A percentile compares a stretch with the other conserved stretches of the same genome.
Evolutionary conservation across 1,139 yeast genomes (phyloP).

Genomic region (Yarrowia galli): DNA sequence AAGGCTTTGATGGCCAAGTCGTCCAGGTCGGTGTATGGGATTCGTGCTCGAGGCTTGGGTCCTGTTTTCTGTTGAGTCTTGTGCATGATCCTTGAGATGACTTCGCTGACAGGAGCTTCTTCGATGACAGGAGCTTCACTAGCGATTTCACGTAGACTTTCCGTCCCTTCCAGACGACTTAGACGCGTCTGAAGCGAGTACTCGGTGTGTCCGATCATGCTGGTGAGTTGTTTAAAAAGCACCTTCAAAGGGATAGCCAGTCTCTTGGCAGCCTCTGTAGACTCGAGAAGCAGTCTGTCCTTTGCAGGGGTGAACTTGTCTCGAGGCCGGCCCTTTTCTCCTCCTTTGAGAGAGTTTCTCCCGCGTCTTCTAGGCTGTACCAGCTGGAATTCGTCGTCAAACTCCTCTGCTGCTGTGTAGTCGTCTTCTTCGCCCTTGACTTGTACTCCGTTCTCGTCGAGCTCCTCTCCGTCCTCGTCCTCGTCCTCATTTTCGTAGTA

Average conservation of each 20-base stretch:
- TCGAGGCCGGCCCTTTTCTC: neutral
- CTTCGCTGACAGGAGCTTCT: neutral
- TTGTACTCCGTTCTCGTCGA: neutral
- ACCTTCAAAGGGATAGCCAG: constrained; percentile 4
- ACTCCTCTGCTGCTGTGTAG: neutral
- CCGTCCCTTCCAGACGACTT: neutral
- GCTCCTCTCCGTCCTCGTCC: neutral
- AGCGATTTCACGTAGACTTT: neutral
- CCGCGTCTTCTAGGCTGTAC: neutral
- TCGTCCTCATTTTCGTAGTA: neutral
- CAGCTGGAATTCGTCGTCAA: neutral
- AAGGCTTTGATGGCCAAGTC: constrained; percentile 19
- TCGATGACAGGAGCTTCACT: neutral
- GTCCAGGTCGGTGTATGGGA: constrained; percentile 15
- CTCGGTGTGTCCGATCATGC: constrained; percentile 9
- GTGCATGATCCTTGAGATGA: neutral
- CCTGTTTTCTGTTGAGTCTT: neutral
- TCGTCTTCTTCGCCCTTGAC: neutral
- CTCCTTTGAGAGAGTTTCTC: neutral
- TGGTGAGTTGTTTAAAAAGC: neutral
- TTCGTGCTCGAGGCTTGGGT: neutral
- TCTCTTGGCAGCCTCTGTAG: neutral
- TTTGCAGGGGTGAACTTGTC: neutral
- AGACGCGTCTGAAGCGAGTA: constrained; percentile 13
- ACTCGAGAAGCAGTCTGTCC: constrained; percentile 14